These are phyloP conservation scores for Metschnikowia amazonensis DNA, from an alignment of 805 yeast genomes.

Conservation along the genomic window DNA sequence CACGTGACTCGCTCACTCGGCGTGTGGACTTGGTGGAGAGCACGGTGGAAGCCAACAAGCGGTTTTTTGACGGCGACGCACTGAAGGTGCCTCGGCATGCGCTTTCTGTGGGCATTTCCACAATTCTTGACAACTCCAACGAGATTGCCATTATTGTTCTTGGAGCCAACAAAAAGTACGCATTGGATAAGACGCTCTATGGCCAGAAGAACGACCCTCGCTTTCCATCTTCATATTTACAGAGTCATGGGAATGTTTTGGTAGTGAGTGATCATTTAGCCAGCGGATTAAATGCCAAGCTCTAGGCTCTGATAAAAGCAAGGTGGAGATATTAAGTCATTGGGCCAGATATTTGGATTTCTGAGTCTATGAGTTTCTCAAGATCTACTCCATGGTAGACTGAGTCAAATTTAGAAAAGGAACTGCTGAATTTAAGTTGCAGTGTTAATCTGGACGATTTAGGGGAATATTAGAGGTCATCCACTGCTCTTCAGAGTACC, in stretches of 20 bases:
- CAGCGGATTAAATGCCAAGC: conserved; percentile 34
- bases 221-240: conserved; percentile 50
- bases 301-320: too few species aligned
- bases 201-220: conserved; percentile 36
- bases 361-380: too few species aligned
- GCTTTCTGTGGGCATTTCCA: conserved; percentile 54
- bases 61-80: conserved; percentile 47
- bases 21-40: conserved; percentile 44
- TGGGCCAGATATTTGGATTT: too few species aligned
- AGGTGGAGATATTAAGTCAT: too few species aligned
- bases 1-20: conserved; percentile 44
- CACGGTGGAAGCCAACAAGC: conserved; percentile 50
- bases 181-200: conserved; percentile 43
- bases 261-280: conserved; percentile 50
- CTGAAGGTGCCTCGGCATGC: conserved; percentile 50
- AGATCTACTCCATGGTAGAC: too few species aligned
- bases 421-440: too few species aligned
- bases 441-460: too few species aligned
- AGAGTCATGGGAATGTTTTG: conserved; percentile 43
- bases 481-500: too few species aligned
- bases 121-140: conserved; percentile 51
- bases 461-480: too few species aligned
- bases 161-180: conserved; percentile 44
- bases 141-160: conserved; percentile 51
- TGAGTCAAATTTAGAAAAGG: too few species aligned